Evolutionary conservation across 2,329 filamentous ascomycete species (phyloP).

Genomic region (Ophiosphaerella korrae): DNA sequence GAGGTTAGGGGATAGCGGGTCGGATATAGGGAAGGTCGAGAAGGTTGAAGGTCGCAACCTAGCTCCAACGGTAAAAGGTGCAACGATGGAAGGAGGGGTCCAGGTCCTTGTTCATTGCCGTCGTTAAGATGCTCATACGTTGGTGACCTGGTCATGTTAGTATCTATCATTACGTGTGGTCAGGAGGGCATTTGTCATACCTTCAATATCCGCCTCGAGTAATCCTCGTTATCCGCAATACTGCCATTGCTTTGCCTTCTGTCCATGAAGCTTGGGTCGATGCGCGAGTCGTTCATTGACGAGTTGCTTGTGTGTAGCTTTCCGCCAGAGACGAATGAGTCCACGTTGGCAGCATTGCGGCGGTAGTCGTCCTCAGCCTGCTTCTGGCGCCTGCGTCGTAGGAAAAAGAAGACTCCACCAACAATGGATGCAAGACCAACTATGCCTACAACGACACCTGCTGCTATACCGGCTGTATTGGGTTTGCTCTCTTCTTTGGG

Average conservation of each 20-base stretch:
- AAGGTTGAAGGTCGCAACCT: constrained; percentile 12
- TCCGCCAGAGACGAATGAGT: constrained; percentile 68
- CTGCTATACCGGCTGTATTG: constrained; percentile 85
- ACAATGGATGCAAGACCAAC: constrained; percentile 69
- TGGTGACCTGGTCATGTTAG: constrained; percentile 41
- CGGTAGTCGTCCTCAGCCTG: constrained; percentile 84
- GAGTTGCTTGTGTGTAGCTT: constrained; percentile 66
- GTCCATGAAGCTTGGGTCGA: constrained; percentile 82
- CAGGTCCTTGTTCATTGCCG: constrained; percentile 5
- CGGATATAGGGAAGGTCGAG: constrained; percentile 13
- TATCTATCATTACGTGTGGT: constrained; percentile 4
- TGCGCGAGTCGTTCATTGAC: constrained; percentile 79
- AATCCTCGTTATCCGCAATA: constrained; percentile 96
- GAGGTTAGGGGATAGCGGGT: constrained; percentile 20
- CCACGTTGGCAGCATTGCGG: constrained; percentile 78
- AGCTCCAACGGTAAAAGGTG: constrained; percentile 9
- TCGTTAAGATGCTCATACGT: constrained; percentile 32
- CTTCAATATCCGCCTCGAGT: constrained; percentile 93
- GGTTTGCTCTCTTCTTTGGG: constrained; percentile 47
- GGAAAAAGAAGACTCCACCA: constrained; percentile 73
- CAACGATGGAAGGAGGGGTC: neutral
- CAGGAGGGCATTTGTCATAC: constrained; percentile 54
- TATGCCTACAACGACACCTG: constrained; percentile 84
- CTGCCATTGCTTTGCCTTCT: constrained; percentile 90
- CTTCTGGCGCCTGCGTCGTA: constrained; percentile 75